These are phyloP conservation scores for Quercus tomentella DNA, from an alignment of 331 rosid species.

Conservation along the genomic window DNA sequence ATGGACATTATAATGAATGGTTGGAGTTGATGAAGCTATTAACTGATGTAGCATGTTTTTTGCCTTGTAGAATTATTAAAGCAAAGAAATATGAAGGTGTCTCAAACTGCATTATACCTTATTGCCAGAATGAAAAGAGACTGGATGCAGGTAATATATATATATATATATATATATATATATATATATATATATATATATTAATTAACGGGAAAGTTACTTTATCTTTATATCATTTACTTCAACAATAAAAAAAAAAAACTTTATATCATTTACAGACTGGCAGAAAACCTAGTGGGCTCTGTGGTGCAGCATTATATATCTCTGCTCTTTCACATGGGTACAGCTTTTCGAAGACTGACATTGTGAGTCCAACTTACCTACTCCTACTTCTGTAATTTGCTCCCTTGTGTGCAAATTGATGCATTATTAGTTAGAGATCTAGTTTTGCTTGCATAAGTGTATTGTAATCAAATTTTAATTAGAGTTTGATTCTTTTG, in stretches of 20 bases:
- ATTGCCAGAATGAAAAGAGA: conserved; percentile 91
- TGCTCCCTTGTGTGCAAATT: not conserved
- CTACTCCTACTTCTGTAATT: not conserved
- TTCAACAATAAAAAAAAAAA: no score
- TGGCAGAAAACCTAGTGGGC: conserved; percentile 94
- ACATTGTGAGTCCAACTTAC: conserved; percentile 62
- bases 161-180: no score
- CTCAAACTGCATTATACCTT: conserved; percentile 66
- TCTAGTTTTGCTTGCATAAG: not conserved
- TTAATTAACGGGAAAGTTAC: conserved; percentile 1
- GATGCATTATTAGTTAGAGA: not conserved
- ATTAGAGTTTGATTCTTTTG: no score
- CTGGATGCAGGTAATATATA: conserved; percentile 82
- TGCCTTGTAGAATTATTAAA: conserved; percentile 57
- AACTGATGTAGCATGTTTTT: not conserved
- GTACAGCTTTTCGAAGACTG: conserved; percentile 62
- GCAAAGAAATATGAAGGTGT: conserved; percentile 50
- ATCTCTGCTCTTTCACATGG: conserved; percentile 88
- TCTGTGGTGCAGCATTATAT: conserved; percentile 93
- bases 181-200: not conserved
- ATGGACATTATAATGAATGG: no score
- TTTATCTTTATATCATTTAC: conserved; percentile 11
- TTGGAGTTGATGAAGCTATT: no score
- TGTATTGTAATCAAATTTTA: not conserved
- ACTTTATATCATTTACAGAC: conserved; percentile 45